Conservation (phyloP, 2,329 filamentous ascomycete species). For the Ceratocystis colombiana region DNA sequence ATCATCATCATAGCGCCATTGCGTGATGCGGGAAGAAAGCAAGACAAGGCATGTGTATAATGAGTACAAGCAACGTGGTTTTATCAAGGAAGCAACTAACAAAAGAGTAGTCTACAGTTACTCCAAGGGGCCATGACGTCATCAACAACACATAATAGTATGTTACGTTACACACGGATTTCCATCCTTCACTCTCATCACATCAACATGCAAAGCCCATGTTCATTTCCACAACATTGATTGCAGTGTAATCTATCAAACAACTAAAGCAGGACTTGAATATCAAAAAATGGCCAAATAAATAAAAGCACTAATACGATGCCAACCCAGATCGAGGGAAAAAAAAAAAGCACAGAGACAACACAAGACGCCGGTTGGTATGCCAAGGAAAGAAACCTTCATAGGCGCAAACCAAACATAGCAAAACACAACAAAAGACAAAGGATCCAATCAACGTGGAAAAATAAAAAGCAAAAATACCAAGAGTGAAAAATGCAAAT, state of each 20-base stretch:
- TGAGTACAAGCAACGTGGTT: too few relatives aligned
- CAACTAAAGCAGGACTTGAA: neutral
- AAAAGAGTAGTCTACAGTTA: too few relatives aligned
- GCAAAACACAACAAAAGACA: too few relatives aligned
- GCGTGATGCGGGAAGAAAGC: too few relatives aligned
- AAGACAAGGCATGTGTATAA: too few relatives aligned
- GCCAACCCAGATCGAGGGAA: neutral
- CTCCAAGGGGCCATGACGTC: too few relatives aligned
- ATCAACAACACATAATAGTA: neutral
- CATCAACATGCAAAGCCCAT: neutral
- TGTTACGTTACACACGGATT: neutral
- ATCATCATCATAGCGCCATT: too few relatives aligned
- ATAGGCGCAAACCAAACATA: too few relatives aligned
- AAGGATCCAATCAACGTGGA: neutral
- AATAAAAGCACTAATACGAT: neutral
- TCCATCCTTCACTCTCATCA: neutral
- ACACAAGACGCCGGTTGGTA: too few relatives aligned
- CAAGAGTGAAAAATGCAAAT: too few relatives aligned
- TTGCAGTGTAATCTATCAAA: conserved; percentile 10
- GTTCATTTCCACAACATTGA: neutral
- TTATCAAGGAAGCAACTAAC: too few relatives aligned
- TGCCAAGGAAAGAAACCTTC: too few relatives aligned
- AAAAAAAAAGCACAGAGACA: neutral
- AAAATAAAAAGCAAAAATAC: neutral
- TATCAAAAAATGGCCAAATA: neutral